Conservation (phyloP, 2,329 filamentous ascomycete genomes). For the Aspergillus proliferans region DNA sequence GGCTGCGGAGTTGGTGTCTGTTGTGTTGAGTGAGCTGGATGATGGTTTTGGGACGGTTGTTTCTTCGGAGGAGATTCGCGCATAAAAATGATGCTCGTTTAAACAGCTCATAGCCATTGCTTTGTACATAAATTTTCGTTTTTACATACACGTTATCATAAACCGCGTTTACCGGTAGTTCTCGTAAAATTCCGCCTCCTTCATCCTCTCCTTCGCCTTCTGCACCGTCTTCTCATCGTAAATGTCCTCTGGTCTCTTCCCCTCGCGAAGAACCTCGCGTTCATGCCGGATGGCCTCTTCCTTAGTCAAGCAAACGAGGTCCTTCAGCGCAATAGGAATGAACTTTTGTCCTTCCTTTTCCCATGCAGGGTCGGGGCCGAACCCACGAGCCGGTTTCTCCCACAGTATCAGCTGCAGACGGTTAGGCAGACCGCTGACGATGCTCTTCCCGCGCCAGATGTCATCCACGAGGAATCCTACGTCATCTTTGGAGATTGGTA, state of each 20-base stretch:
- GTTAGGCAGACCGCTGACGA: conserved; percentile 73
- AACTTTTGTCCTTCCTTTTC: conserved; percentile 65
- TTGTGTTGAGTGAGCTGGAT: conserved; percentile 53
- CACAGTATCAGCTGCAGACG: conserved; percentile 75
- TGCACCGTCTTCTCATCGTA: conserved; percentile 65
- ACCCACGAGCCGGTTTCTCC: conserved; percentile 58
- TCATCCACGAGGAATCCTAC: conserved; percentile 87
- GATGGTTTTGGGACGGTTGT: conserved; percentile 61
- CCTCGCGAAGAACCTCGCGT: conserved; percentile 66
- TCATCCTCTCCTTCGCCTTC: conserved; percentile 59
- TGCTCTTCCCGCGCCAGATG: conserved; percentile 75
- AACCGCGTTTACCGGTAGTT: conserved; percentile 38
- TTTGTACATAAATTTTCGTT: not conserved
- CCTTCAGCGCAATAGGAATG: conserved; percentile 60
- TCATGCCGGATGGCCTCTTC: conserved; percentile 80
- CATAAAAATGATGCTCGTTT: not conserved
- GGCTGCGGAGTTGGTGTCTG: conserved; percentile 44
- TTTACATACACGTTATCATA: not conserved
- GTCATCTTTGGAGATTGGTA: conserved; percentile 72
- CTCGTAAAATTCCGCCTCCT: conserved; percentile 57
- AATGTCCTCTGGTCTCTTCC: conserved; percentile 61
- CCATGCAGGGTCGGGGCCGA: conserved; percentile 56
- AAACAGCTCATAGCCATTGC: not conserved
- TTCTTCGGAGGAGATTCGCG: conserved; percentile 41
- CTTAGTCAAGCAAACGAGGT: conserved; percentile 87